Conservation (phyloP, 1,284 basidiomycete genomes). For the Volvariella surrecta region DNA sequence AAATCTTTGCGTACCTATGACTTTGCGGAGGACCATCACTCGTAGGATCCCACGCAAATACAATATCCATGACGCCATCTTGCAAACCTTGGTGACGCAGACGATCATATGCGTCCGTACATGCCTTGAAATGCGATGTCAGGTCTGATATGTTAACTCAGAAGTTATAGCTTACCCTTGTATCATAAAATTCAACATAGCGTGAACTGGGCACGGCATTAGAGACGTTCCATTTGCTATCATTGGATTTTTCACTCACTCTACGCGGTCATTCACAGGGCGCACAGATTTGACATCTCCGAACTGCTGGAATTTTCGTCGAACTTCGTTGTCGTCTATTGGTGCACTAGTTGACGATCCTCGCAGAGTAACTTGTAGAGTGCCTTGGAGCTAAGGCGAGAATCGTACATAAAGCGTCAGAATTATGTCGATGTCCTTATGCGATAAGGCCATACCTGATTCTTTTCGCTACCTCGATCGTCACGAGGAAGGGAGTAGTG, state of each 20-base stretch:
- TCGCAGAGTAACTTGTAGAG: slow-evolving; percentile 70
- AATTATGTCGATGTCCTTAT: slow-evolving; percentile 3
- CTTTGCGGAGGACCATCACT: slow-evolving; percentile 17
- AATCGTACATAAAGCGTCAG: slow-evolving; percentile 4
- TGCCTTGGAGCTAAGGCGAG: slow-evolving; percentile 65
- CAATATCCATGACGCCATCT: slow-evolving; percentile 83
- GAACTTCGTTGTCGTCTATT: slow-evolving; percentile 79
- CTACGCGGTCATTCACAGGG: slow-evolving; percentile 54
- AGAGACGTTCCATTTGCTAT: too few species aligned
- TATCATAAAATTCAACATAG: slow-evolving; percentile 87
- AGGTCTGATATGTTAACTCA: slow-evolving; percentile 2
- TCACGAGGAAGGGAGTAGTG: slow-evolving; percentile 94
- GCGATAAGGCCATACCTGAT: slow-evolving; percentile 51
- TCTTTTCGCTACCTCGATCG: slow-evolving; percentile 79
- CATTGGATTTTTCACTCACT: too few species aligned
- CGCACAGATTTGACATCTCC: slow-evolving; percentile 85
- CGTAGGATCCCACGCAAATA: slow-evolving; percentile 77
- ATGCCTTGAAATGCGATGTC: slow-evolving; percentile 37
- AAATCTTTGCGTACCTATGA: slow-evolving; percentile 23
- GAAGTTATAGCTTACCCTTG: slow-evolving; percentile 42
- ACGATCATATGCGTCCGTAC: slow-evolving; percentile 72
- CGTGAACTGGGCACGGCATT: too few species aligned
- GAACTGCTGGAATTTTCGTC: slow-evolving; percentile 76
- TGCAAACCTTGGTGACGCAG: slow-evolving; percentile 72
- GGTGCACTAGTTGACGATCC: slow-evolving; percentile 57